A percentile compares a stretch with the other conserved stretches of the same genome.
These are phyloP conservation scores for Blastobotrys raffinosifermentans DNA, from an alignment of 1,139 yeast species.

Conservation along the genomic window DNA sequence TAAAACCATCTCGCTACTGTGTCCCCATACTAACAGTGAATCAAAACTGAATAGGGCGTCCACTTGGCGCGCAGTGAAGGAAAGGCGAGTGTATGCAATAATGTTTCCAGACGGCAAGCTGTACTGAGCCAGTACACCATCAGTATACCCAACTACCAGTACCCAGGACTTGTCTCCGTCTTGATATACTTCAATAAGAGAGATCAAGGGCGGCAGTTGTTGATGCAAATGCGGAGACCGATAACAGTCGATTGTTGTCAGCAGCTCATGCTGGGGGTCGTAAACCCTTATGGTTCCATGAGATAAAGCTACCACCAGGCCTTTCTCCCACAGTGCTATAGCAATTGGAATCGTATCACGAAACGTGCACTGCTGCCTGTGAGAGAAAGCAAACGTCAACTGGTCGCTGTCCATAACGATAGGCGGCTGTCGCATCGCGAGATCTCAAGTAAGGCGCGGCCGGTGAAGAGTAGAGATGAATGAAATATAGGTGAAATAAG, in stretches of 20 bases:
- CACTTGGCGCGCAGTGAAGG: slow-evolving; percentile 17
- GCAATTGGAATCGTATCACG: slow-evolving; percentile 7
- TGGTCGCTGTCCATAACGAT: too few species aligned
- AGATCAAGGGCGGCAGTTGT: slow-evolving; percentile 7
- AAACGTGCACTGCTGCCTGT: slow-evolving; percentile 5
- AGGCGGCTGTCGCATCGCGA: too few species aligned
- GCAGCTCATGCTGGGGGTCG: neutral
- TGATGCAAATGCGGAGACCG: slow-evolving; percentile 6
- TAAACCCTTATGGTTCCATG: slow-evolving; percentile 12
- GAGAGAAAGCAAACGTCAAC: slow-evolving; percentile 12
- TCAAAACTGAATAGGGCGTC: slow-evolving; percentile 11
- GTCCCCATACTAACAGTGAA: slow-evolving; percentile 20
- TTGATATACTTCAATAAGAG: slow-evolving; percentile 2
- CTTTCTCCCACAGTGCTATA: slow-evolving; percentile 6
- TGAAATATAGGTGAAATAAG: too few species aligned
- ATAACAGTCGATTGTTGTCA: slow-evolving; percentile 6
- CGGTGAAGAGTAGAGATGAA: too few species aligned
- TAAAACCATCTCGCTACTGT: slow-evolving; percentile 19
- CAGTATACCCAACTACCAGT: slow-evolving; percentile 12
- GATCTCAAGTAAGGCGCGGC: too few species aligned
- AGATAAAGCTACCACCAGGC: slow-evolving; percentile 11
- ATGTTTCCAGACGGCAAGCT: slow-evolving; percentile 15
- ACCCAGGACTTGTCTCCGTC: slow-evolving; percentile 4
- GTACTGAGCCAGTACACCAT: slow-evolving; percentile 12
- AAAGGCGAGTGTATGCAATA: slow-evolving; percentile 10